phyloP scores from a whole-genome alignment of 192 early-diverging fungal species.

The Endogone sp. region DNA sequence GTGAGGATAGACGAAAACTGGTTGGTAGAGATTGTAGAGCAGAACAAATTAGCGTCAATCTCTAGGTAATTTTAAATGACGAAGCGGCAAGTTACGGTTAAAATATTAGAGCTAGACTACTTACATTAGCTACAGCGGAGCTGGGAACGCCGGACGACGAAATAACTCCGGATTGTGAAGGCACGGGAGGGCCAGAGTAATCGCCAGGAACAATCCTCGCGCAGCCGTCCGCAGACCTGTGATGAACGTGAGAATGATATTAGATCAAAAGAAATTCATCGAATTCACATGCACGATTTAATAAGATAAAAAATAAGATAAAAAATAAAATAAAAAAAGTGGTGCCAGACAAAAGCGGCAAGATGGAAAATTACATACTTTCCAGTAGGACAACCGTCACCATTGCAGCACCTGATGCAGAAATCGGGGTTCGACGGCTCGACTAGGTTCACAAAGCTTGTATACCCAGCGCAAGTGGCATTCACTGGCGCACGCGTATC shows the following conservation, averaged over 20 bases:
- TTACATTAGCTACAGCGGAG: background rate
- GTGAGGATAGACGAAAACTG: background rate
- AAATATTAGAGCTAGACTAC: too few species aligned
- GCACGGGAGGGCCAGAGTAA: slow-evolving; percentile 28
- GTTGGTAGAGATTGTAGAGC: too few species aligned
- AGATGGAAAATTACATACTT: too few species aligned
- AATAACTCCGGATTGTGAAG: background rate
- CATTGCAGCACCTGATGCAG: slow-evolving; percentile 33
- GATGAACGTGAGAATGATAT: too few species aligned
- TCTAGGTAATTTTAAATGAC: too few species aligned
- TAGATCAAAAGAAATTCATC: too few species aligned
- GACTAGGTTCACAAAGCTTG: slow-evolving; percentile 25
- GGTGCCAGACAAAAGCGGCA: too few species aligned
- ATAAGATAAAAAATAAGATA: too few species aligned
- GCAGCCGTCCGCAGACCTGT: slow-evolving; percentile 41
- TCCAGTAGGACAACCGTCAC: slow-evolving; percentile 1
- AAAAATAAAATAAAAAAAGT: too few species aligned
- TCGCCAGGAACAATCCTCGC: slow-evolving; percentile 39
- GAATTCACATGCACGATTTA: too few species aligned
- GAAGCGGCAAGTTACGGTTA: too few species aligned
- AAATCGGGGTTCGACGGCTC: slow-evolving; percentile 19
- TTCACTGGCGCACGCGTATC: slow-evolving; percentile 24
- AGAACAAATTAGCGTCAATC: too few species aligned
- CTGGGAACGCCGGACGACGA: background rate
- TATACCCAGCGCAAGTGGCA: slow-evolving; percentile 22